These are phyloP conservation scores for Schwanniomyces vanrijiae DNA, from an alignment of 805 yeast species.

Conservation along the genomic window DNA sequence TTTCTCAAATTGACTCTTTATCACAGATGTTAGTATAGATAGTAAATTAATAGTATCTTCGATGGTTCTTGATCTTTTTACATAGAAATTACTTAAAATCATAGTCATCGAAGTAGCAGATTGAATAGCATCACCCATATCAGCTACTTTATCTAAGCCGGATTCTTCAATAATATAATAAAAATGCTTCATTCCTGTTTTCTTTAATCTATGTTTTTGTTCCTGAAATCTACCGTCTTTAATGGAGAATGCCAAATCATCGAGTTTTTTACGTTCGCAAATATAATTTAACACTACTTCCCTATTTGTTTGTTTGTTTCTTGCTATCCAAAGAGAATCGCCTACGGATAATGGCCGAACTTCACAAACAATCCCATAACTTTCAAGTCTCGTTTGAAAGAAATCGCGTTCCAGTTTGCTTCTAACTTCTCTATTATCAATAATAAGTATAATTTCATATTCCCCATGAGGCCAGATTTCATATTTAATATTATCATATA, in stretches of 20 bases:
- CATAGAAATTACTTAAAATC: constrained; percentile 62
- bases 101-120: constrained; percentile 75
- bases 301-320: constrained; percentile 52
- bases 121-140: constrained; percentile 64
- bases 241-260: constrained; percentile 80
- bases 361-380: constrained; percentile 50
- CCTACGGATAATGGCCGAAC: constrained; percentile 72
- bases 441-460: constrained; percentile 58
- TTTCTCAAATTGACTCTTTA: constrained; percentile 36
- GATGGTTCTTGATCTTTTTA: constrained; percentile 66
- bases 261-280: constrained; percentile 87
- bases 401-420: constrained; percentile 68
- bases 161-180: constrained; percentile 82
- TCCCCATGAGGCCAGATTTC: constrained; percentile 62
- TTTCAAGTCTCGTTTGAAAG: constrained; percentile 55
- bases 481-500: constrained; percentile 29
- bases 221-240: constrained; percentile 87
- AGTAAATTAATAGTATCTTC: constrained; percentile 73
- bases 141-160: constrained; percentile 33
- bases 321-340: constrained; percentile 88
- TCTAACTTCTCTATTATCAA: constrained; percentile 84
- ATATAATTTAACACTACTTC: constrained; percentile 77
- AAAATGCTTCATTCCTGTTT: constrained; percentile 65
- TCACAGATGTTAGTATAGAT: constrained; percentile 45
- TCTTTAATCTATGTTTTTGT: constrained; percentile 74